Evolutionary conservation across 805 yeast species (phyloP), one percentile per base, ranked within the genome.

Genomic region (Nakazawaea anatomiae): DNA sequence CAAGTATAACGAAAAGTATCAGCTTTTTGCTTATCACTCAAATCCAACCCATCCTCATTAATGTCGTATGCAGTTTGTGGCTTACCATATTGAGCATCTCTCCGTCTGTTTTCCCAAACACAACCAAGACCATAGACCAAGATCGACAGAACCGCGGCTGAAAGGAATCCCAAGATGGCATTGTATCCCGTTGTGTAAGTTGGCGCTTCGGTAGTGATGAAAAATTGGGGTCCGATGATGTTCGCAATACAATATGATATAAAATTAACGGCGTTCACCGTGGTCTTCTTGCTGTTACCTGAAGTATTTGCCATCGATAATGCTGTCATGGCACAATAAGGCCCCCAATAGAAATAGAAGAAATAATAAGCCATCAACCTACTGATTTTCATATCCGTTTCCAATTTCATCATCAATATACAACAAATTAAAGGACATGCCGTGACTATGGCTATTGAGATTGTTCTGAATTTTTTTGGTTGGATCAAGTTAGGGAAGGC

Each of bases 201-300:
- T 45, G 84, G 83, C 6, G 73, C 69, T 55, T 74, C 75, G n/a
- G 57, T 60, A 7, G 58, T 64, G 58, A 70, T 68, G 83, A 83
- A 80, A 36, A 80, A 58, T 59, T 79, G 85, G 4, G 85, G 83
- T 4, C 82, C 74, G 31, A 79, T 73, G 36, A 80, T 69, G 55
- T 80, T 80, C 7, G 79, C 68, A 46, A 78, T 54, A 52, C 77
- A 67, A 52, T 75, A 79, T 18, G 70, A 69, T n/a, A 70, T 62
- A 75, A 76, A 69, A 30, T 68, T 63, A 54, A 73, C 56, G 30
- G 71, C 76, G 53, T 70, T 75, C 63, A 80, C 73, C 1, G 75
- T 70, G 7, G 76, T 51, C 53, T 70, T 72, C 61, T 80, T 80
- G 9, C 84, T 77, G 55, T 76, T 70, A 41, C 82, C 82, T 7